These are phyloP conservation scores for Mucor circinelloides DNA, from an alignment of 371 early-diverging fungal genomes.

Conservation along the genomic window DNA sequence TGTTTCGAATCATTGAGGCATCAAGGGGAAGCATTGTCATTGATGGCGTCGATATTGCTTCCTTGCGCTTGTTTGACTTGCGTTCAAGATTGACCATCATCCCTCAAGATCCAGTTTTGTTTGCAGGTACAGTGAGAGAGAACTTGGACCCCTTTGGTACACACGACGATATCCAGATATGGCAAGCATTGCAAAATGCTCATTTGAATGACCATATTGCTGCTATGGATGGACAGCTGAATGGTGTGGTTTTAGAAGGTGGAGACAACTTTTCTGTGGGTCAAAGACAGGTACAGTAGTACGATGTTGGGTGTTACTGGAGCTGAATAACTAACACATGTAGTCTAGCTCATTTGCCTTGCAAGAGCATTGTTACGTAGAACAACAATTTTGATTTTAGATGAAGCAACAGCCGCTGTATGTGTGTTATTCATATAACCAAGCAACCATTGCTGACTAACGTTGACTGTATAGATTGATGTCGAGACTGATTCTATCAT, in stretches of 20 bases:
- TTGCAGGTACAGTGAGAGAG: constrained; percentile 76
- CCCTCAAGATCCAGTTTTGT: constrained; percentile 97
- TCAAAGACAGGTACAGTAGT: constrained; percentile 79
- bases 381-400: constrained; percentile 77
- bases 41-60: constrained; percentile 84
- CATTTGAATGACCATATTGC: constrained; percentile 67
- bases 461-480: constrained; percentile 66
- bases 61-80: constrained; percentile 73
- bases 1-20: constrained; percentile 93
- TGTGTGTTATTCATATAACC: constrained; percentile 38
- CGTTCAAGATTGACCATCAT: constrained; percentile 82
- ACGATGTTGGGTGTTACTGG: too few relatives aligned
- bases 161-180: constrained; percentile 76
- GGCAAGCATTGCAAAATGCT: constrained; percentile 78
- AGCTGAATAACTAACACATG: constrained; percentile 53
- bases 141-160: constrained; percentile 82
- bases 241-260: constrained; percentile 65
- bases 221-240: constrained; percentile 68
- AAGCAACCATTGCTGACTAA: constrained; percentile 47
- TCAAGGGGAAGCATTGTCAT: constrained; percentile 59
- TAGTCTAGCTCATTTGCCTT: constrained; percentile 83
- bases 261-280: constrained; percentile 92
- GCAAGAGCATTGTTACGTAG: constrained; percentile 82
- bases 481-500: constrained; percentile 80
- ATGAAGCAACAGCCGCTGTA: constrained; percentile 90